Evolutionary conservation across 768 basidiomycete genomes (phyloP).

Genomic region (Mycena galopus): DNA sequence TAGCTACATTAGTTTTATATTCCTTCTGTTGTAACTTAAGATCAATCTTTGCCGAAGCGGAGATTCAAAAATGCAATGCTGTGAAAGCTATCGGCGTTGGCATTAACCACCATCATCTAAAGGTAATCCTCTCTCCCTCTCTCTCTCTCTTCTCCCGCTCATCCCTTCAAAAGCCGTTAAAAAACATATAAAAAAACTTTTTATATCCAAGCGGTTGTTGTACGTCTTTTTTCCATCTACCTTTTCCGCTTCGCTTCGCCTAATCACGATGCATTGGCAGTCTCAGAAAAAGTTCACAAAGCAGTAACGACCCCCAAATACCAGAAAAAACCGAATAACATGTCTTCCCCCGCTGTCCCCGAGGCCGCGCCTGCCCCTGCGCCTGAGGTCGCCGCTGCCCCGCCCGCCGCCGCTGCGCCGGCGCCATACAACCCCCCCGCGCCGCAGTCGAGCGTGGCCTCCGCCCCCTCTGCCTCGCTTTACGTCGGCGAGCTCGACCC

Average conservation of each 20-base stretch:
- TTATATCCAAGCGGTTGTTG: constrained; percentile 82
- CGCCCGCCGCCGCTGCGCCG: constrained; percentile 66
- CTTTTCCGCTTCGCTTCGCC: constrained; percentile 34
- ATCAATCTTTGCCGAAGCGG: constrained; percentile 26
- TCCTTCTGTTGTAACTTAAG: constrained; percentile 42
- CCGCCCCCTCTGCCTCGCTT: constrained; percentile 90
- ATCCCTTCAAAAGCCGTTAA: constrained; percentile 69
- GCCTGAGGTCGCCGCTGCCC: constrained; percentile 60
- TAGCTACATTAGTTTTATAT: constrained; percentile 31
- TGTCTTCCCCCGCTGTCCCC: constrained; percentile 71
- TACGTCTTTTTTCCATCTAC: constrained; percentile 48
- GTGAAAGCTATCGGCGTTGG: constrained; percentile 21
- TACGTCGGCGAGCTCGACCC: constrained; percentile 99
- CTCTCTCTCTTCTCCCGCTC: constrained; percentile 36
- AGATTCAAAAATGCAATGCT: constrained; percentile 11
- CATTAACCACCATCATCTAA: constrained; percentile 71
- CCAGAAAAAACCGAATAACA: constrained; percentile 66
- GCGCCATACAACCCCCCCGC: constrained; percentile 71
- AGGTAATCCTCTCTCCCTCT: constrained; percentile 38
- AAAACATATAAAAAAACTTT: constrained; percentile 78
- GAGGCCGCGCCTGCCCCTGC: constrained; percentile 67
- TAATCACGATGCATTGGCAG: constrained; percentile 47
- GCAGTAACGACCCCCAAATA: constrained; percentile 89
- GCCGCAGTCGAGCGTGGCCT: constrained; percentile 65
- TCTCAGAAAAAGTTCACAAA: constrained; percentile 87